phyloP scores from a whole-genome alignment of 108 stramenopile species.

The Fistulifera solaris region DNA sequence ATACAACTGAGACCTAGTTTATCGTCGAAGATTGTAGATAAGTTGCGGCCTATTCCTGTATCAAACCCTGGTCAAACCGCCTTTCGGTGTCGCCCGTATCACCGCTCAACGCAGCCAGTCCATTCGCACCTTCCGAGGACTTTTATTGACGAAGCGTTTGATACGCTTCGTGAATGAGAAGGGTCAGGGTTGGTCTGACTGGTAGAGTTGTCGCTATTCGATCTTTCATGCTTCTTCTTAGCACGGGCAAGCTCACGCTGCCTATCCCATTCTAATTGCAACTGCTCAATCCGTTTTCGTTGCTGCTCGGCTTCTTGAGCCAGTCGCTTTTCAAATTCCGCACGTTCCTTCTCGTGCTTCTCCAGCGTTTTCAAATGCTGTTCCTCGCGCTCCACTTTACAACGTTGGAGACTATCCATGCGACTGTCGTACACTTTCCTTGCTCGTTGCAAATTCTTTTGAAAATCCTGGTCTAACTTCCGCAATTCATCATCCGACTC shows the following conservation, averaged over 20 bases:
- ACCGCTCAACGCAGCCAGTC: too few relatives aligned
- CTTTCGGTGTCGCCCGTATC: too few relatives aligned
- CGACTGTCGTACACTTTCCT: slow-evolving; percentile 74
- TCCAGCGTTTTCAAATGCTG: slow-evolving; percentile 78
- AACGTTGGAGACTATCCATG: slow-evolving; percentile 80
- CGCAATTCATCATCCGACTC: slow-evolving; percentile 48
- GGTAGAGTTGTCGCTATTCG: too few relatives aligned
- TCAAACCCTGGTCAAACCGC: too few relatives aligned
- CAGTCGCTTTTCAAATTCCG: slow-evolving; percentile 78
- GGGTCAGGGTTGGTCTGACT: too few relatives aligned
- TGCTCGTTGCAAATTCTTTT: slow-evolving; percentile 69
- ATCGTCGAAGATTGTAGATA: too few relatives aligned
- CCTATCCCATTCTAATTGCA: slow-evolving; percentile 54
- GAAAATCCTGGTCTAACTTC: slow-evolving; percentile 62
- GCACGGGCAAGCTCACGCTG: slow-evolving; percentile 11
- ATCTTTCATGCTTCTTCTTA: too few relatives aligned
- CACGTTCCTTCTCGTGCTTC: slow-evolving; percentile 77
- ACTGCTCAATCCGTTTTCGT: slow-evolving; percentile 54
- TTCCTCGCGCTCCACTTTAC: slow-evolving; percentile 65
- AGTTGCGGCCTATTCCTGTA: too few relatives aligned
- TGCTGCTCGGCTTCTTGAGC: slow-evolving; percentile 78
- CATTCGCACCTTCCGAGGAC: too few relatives aligned
- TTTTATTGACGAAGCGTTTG: too few relatives aligned
- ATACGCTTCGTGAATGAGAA: too few relatives aligned
- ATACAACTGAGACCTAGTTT: too few relatives aligned